These are phyloP conservation scores for Kappamyces sp. DNA, from an alignment of 192 early-diverging fungal genomes.

Conservation along the genomic window DNA sequence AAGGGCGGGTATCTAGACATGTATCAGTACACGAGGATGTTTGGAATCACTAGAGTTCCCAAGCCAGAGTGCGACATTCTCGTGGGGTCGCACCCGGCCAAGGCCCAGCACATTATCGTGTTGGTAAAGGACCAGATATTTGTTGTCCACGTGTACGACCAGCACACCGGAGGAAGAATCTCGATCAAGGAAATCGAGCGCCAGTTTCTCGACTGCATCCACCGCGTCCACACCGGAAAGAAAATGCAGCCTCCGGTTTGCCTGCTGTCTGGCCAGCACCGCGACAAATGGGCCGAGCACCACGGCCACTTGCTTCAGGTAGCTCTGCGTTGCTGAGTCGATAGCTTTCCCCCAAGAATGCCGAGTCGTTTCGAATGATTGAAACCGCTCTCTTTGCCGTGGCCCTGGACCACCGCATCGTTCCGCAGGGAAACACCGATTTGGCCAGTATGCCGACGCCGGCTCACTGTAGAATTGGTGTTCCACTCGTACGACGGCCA, in stretches of 20 bases:
- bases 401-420: constrained; percentile 63
- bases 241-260: constrained; percentile 44
- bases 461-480: constrained; percentile 22
- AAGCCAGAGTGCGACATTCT: constrained; percentile 67
- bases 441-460: constrained; percentile 44
- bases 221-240: constrained; percentile 38
- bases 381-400: constrained; percentile 72
- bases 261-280: constrained; percentile 69
- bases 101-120: constrained; percentile 58
- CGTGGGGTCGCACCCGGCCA: constrained; percentile 40
- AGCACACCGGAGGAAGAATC: constrained; percentile 47
- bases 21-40: constrained; percentile 74
- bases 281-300: constrained; percentile 73
- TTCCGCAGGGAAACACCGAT: constrained; percentile 41
- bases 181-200: constrained; percentile 66
- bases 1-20: constrained; percentile 69
- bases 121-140: constrained; percentile 76
- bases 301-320: constrained; percentile 52
- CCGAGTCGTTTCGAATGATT: constrained; percentile 52
- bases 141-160: constrained; percentile 58
- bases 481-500: constrained; percentile 64
- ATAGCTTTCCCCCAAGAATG: constrained; percentile 51
- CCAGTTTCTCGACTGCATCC: constrained; percentile 53
- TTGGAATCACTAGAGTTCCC: constrained; percentile 80
- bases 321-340: no score